Base-by-base conservation (phyloP, 208 protist species). In the Angomonas ambiguus region DNA sequence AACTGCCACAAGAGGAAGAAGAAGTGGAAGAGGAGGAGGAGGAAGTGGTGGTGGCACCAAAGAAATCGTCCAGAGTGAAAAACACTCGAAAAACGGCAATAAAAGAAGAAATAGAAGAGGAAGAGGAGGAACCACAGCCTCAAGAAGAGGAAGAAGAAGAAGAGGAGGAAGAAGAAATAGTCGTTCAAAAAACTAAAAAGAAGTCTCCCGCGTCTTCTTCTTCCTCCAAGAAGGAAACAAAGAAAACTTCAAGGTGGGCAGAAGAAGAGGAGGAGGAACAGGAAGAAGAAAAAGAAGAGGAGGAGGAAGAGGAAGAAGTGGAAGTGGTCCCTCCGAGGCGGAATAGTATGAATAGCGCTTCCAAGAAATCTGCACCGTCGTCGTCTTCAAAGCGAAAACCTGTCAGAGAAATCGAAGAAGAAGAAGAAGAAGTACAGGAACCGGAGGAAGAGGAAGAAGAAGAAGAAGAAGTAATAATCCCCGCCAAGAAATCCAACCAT, bases 61-160 rank as follows among this genome's bases (percentile, higher is more conserved):
- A 35, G 57, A 42, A 32, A 56, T 64, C 33, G 51, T 25, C 51
- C 62, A 65, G 32, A 13, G 57, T 35, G 2, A 55, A 51, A 6
- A 69, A n/a, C 51, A 48, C 13, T 25, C 13, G 20, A 28, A 16
- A 71, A n/a, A 24, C 22, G 33, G 67, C 71, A 13, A 24, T 51
- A 41, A 67, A 73, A 2, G 68, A 71, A 11, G 75, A 69, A 48
- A 66, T 65, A 10, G 67, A 67, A 11, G 64, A 80, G 35, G 68
- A 59, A 2, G 65, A 69, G 30, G 67, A 73, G 31, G 62, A 45
- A 2, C 24, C 67, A 31, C 45, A 64, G 1, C 49, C 51, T 0
- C 55, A 74, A 10, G 67, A 82, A 32, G 58, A 77, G 11, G 71
- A 82, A 33, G 68, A 75, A 45, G 66, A 77, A 41, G 69, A 73